Conservation (phyloP, 305 asterid genomes). For the Coffea humblotiana region DNA sequence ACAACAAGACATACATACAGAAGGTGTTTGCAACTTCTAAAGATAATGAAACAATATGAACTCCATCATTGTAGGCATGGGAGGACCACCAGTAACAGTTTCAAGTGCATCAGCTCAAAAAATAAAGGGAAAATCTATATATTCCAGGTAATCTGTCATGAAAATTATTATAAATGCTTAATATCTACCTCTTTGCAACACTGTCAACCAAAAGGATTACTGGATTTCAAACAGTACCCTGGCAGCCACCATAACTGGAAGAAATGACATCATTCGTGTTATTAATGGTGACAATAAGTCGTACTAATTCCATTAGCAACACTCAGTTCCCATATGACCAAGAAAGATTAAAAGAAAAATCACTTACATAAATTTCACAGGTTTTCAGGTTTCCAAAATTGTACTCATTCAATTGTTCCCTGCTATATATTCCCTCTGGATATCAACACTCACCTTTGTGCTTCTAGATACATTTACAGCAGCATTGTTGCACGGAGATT, state of each 20-base stretch:
- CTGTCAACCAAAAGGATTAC: not conserved
- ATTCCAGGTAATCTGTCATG: not conserved
- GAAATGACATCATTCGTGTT: not conserved
- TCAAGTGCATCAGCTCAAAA: too few species aligned
- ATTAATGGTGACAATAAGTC: not conserved
- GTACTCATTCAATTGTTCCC: not conserved
- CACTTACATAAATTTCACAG: not conserved
- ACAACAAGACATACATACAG: not conserved
- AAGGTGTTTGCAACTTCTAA: not conserved
- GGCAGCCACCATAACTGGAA: not conserved
- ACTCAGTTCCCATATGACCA: not conserved
- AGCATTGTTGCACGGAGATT: constrained; percentile 55
- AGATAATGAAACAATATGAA: not conserved
- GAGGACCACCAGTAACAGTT: not conserved
- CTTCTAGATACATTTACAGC: constrained; percentile 58
- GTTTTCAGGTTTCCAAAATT: not conserved
- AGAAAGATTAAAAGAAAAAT: not conserved
- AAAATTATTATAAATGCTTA: not conserved
- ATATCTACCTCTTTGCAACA: not conserved
- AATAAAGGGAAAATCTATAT: not conserved
- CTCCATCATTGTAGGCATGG: not conserved
- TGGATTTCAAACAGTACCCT: not conserved
- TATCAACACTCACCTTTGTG: constrained; percentile 51
- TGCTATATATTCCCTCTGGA: not conserved
- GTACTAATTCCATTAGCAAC: not conserved